Conservation (phyloP, 2,329 filamentous ascomycete species). For the Cercospora janseana region DNA sequence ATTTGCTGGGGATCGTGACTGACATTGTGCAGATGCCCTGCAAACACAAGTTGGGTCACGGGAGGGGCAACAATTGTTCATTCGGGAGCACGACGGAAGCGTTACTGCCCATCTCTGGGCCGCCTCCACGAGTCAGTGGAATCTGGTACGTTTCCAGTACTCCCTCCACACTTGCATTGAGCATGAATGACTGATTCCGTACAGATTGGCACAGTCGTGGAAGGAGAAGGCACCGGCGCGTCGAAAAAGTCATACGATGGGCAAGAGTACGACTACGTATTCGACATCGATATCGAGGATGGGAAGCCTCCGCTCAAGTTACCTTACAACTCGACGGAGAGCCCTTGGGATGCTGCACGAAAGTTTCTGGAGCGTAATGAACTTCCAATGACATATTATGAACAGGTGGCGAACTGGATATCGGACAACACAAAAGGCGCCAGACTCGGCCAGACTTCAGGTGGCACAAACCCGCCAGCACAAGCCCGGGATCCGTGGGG, state of each 20-base stretch:
- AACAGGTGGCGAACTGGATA: constrained; percentile 92
- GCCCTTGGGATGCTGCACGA: constrained; percentile 85
- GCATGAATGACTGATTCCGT: not conserved
- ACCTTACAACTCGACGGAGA: constrained; percentile 90
- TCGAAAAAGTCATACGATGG: constrained; percentile 71
- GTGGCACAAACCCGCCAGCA: constrained; percentile 41
- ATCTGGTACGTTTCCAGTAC: constrained; percentile 31
- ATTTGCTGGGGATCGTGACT: too few relatives aligned
- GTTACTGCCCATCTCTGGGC: constrained; percentile 91
- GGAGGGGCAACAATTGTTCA: constrained; percentile 93
- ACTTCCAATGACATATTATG: constrained; percentile 80
- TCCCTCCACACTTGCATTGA: constrained; percentile 44
- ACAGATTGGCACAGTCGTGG: constrained; percentile 88
- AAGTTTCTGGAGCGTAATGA: constrained; percentile 91
- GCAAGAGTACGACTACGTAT: constrained; percentile 92
- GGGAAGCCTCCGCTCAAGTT: constrained; percentile 89
- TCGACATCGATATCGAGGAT: constrained; percentile 94
- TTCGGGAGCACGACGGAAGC: constrained; percentile 74
- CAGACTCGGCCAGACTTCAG: constrained; percentile 62
- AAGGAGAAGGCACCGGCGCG: constrained; percentile 75
- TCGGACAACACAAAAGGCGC: constrained; percentile 84
- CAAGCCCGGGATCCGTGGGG: constrained; percentile 70
- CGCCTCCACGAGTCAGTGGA: constrained; percentile 38
- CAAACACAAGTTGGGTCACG: constrained; percentile 82
- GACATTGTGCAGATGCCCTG: constrained; percentile 71